phyloP scores from a whole-genome alignment of 2,329 filamentous ascomycete genomes.

The Corinectria fuckeliana region DNA sequence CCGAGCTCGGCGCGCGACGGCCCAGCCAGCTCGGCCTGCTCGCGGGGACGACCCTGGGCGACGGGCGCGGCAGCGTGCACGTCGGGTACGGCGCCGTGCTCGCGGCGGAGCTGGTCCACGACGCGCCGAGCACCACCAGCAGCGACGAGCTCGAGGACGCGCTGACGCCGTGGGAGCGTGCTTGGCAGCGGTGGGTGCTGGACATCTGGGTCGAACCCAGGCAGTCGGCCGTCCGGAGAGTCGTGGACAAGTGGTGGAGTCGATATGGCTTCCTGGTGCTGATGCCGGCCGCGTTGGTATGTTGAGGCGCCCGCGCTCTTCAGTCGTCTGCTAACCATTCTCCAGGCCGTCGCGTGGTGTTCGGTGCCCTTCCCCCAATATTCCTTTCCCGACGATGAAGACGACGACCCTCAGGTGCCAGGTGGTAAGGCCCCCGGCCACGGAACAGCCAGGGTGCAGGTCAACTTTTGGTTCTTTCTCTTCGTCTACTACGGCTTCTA shows the following conservation, averaged over 20 bases:
- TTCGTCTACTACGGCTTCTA: constrained; percentile 75
- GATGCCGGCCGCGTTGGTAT: constrained; percentile 65
- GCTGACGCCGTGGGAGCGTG: constrained; percentile 43
- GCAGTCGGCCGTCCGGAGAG: constrained; percentile 62
- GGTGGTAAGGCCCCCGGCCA: constrained; percentile 62
- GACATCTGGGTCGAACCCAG: constrained; percentile 68
- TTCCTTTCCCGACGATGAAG: constrained; percentile 54
- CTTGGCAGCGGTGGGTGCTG: constrained; percentile 47
- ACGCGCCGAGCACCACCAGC: constrained; percentile 27
- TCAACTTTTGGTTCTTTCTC: constrained; percentile 77
- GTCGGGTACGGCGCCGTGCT: constrained; percentile 63
- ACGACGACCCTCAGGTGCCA: constrained; percentile 37
- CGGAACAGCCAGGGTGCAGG: constrained; percentile 66
- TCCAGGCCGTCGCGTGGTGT: constrained; percentile 68
- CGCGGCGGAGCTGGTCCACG: constrained; percentile 49
- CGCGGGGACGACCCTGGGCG: constrained; percentile 41
- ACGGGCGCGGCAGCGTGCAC: constrained; percentile 59
- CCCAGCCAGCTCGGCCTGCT: constrained; percentile 50
- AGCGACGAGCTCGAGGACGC: constrained; percentile 44
- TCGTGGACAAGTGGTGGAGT: constrained; percentile 68
- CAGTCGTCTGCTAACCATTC: constrained; percentile 8
- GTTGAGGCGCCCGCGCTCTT: constrained; percentile 32
- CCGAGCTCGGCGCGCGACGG: constrained; percentile 37
- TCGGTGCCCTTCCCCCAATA: constrained; percentile 71
- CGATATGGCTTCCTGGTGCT: constrained; percentile 67